phyloP scores from a whole-genome alignment of 2,329 filamentous ascomycete species.

The Coniochaeta sp. region DNA sequence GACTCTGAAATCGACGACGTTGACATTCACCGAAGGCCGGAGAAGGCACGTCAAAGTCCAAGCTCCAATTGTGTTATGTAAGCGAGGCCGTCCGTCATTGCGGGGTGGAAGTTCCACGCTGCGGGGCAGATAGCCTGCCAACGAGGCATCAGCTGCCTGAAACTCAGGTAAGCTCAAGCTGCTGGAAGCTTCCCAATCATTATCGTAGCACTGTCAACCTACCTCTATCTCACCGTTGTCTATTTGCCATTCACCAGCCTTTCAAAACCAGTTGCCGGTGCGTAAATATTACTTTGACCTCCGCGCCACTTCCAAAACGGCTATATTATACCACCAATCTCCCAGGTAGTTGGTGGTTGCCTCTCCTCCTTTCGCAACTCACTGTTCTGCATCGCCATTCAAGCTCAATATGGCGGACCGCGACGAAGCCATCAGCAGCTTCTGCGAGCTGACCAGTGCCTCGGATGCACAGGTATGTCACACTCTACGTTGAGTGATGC shows the following conservation, averaged over 20 bases:
- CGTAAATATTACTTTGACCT: too few species aligned
- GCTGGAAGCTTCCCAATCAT: background rate
- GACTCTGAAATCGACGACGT: background rate
- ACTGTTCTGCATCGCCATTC: background rate
- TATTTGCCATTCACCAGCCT: background rate
- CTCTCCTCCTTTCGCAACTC: too few species aligned
- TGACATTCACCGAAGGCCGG: background rate
- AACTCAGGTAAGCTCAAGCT: background rate
- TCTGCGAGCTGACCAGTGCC: constrained; percentile 48
- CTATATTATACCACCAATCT: background rate
- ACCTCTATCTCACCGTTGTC: background rate
- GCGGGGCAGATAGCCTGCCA: background rate
- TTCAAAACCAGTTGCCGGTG: background rate
- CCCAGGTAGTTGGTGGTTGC: background rate
- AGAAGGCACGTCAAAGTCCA: background rate
- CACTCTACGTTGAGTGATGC: background rate
- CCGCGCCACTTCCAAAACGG: background rate
- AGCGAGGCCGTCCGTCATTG: constrained; percentile 6
- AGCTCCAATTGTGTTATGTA: background rate
- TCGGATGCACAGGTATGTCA: constrained; percentile 35
- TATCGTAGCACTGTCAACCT: background rate
- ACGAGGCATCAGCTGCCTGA: constrained; percentile 4
- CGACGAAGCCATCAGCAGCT: constrained; percentile 40
- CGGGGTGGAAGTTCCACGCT: constrained; percentile 3
- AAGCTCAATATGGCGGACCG: constrained; percentile 27